These are phyloP conservation scores for Microcos paniculata DNA, from an alignment of 345 rosid genomes.

Conservation along the genomic window DNA sequence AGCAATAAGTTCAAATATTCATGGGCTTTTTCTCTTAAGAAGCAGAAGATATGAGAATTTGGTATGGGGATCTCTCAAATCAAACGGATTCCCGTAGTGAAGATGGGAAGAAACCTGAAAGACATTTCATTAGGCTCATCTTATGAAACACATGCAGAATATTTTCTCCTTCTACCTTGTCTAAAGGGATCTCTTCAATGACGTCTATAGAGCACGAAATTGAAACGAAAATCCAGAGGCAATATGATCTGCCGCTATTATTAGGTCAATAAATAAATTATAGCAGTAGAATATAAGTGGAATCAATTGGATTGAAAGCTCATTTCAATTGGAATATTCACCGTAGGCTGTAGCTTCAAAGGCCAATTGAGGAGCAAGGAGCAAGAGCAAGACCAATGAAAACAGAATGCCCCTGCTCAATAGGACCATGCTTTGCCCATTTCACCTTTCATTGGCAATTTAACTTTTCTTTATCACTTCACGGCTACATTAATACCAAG, in stretches of 20 bases:
- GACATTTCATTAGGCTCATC: no score
- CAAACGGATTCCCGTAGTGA: no score
- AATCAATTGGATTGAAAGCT: neutral
- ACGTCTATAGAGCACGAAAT: no score
- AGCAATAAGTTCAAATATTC: neutral
- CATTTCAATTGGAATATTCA: neutral
- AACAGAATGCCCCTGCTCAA: neutral
- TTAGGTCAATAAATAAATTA: neutral
- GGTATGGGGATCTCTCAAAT: neutral
- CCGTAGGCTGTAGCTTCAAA: neutral
- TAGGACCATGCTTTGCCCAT: neutral
- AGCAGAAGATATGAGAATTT: neutral
- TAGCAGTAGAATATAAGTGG: neutral
- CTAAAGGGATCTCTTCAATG: no score
- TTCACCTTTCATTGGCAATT: neutral
- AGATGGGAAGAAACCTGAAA: no score
- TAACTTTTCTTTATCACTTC: neutral
- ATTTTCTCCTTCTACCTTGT: no score
- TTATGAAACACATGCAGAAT: no score
- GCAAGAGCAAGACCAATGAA: no score
- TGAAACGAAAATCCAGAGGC: no score
- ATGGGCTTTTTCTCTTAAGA: neutral
- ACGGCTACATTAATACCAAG: neutral
- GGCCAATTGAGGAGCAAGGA: neutral
- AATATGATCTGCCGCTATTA: neutral